These are phyloP conservation scores for Rhodotorula sphaerocarpa DNA, from an alignment of 768 basidiomycete genomes.

Conservation along the genomic window DNA sequence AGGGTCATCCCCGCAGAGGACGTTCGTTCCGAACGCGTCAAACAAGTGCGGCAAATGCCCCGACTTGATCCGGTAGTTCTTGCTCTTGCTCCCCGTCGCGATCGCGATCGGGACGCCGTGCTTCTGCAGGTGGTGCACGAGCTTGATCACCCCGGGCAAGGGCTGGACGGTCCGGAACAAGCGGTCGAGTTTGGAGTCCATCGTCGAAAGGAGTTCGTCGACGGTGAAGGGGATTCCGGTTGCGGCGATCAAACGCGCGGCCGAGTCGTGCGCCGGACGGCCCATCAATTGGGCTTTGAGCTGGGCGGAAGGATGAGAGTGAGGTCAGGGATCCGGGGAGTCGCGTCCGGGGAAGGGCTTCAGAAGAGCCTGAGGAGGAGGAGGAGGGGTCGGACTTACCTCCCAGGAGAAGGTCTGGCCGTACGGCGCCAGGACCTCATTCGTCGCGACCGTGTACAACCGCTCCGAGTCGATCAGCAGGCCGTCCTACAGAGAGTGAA, in stretches of 20 bases:
- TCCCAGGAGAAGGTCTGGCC: conserved; percentile 74
- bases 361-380: too few relatives aligned
- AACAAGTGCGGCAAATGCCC: conserved; percentile 56
- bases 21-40: conserved; percentile 54
- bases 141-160: conserved; percentile 63
- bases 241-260: conserved; percentile 12
- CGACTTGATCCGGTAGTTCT: conserved; percentile 63
- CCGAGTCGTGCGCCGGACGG: conserved; percentile 47
- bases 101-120: conserved; percentile 63
- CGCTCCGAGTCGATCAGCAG: conserved; percentile 32
- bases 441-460: conserved; percentile 44
- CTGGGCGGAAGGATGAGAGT: not conserved
- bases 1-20: conserved; percentile 67
- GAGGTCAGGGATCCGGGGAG: too few relatives aligned
- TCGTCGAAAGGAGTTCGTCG: conserved; percentile 55
- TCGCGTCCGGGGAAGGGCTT: too few relatives aligned
- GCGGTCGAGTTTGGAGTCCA: conserved; percentile 55
- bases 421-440: conserved; percentile 62
- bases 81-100: conserved; percentile 64
- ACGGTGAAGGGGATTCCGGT: conserved; percentile 56
- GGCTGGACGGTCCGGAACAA: conserved; percentile 63
- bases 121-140: conserved; percentile 62
- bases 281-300: conserved; percentile 30
- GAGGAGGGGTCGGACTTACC: not conserved
- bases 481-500: conserved; percentile 18